phyloP scores from a whole-genome alignment of 441 rosid genomes.

The Viola pubescens region DNA sequence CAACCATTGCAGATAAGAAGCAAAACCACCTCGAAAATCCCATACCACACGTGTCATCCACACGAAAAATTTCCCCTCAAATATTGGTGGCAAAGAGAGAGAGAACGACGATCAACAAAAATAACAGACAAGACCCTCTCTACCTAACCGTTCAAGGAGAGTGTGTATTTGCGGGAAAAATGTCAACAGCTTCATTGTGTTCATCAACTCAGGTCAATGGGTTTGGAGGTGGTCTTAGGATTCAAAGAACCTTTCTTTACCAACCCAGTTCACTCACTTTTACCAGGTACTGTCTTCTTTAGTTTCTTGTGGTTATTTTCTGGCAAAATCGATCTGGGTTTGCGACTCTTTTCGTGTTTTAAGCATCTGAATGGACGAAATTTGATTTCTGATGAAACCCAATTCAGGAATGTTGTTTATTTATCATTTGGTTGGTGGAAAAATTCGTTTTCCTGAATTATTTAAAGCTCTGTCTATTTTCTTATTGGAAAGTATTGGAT shows the following conservation, averaged over 20 bases:
- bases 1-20: conserved; percentile 67
- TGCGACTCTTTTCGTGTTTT: conserved; percentile 3
- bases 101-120: not conserved
- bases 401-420: not conserved
- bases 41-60: conserved; percentile 37
- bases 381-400: conserved; percentile 1
- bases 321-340: not conserved
- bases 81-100: conserved; percentile 11
- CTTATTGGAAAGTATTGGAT: not conserved
- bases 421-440: not conserved
- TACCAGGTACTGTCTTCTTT: conserved; percentile 30
- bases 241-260: conserved; percentile 27
- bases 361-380: not conserved
- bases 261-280: conserved; percentile 37
- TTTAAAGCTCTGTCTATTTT: not conserved
- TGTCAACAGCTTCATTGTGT: conserved; percentile 51
- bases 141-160: conserved; percentile 24
- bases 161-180: not conserved
- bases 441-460: conserved; percentile 11
- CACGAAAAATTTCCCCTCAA: not conserved
- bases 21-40: conserved; percentile 21
- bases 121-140: conserved; percentile 15
- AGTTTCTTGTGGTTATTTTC: conserved; percentile 2
- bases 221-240: conserved; percentile 31
- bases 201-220: conserved; percentile 55